These are phyloP conservation scores for Candida tropicalis DNA, from an alignment of 1,139 yeast species.

Conservation along the genomic window DNA sequence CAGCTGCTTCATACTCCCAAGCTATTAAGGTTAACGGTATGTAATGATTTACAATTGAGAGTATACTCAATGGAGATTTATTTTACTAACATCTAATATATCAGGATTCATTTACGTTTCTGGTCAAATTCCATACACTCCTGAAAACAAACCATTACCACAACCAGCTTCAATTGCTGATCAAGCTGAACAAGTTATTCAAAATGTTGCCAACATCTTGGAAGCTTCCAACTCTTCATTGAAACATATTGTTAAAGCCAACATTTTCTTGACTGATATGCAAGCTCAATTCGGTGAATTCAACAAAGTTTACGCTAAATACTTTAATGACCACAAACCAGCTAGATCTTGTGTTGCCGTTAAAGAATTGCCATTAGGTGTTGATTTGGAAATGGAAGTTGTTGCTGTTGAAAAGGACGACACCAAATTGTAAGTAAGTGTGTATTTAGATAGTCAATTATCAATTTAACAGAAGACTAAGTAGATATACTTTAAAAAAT, in stretches of 20 bases:
- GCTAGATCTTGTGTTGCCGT: slow-evolving; percentile 97
- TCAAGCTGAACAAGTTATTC: slow-evolving; percentile 82
- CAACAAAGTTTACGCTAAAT: slow-evolving; percentile 80
- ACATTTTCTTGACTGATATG: slow-evolving; percentile 88
- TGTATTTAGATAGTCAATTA: background rate
- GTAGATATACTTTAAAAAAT: too few species aligned
- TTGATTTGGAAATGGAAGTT: slow-evolving; percentile 73
- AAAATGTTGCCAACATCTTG: slow-evolving; percentile 74
- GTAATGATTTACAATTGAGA: slow-evolving; percentile 22
- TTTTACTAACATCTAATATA: slow-evolving; percentile 4
- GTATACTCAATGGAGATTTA: background rate
- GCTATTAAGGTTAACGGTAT: slow-evolving; percentile 84
- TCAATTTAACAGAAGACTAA: too few species aligned
- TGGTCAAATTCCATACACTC: slow-evolving; percentile 92
- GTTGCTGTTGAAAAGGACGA: slow-evolving; percentile 67
- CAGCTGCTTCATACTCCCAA: slow-evolving; percentile 94
- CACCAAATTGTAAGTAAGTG: slow-evolving; percentile 40
- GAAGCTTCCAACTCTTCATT: slow-evolving; percentile 82
- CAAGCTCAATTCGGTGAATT: slow-evolving; percentile 70
- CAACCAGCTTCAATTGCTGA: slow-evolving; percentile 68
- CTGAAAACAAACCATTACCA: slow-evolving; percentile 77
- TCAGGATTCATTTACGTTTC: slow-evolving; percentile 82
- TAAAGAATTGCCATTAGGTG: slow-evolving; percentile 81
- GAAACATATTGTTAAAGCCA: slow-evolving; percentile 82
- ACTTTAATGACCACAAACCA: slow-evolving; percentile 82